phyloP scores from a whole-genome alignment of 192 early-diverging fungal species.

The Phlyctochytrium planicorne region DNA sequence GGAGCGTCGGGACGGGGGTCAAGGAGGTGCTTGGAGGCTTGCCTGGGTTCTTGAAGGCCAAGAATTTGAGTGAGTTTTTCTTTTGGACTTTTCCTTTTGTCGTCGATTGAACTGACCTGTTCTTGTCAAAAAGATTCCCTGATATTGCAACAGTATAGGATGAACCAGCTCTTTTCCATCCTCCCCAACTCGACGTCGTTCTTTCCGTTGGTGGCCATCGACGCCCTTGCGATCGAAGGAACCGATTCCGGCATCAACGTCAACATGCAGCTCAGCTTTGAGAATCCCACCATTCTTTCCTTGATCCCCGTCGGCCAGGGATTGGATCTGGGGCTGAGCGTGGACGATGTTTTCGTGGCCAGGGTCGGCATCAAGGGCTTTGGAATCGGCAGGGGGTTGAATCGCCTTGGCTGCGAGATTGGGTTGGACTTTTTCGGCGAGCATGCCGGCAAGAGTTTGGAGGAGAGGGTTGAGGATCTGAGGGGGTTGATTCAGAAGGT shows the following conservation, averaged over 20 bases:
- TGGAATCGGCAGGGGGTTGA: neutral
- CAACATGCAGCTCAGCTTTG: neutral
- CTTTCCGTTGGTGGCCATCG: slow-evolving; percentile 1
- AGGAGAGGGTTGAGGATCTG: too few species aligned
- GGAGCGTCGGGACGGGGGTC: neutral
- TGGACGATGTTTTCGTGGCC: neutral
- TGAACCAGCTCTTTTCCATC: neutral
- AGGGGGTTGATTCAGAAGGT: too few species aligned
- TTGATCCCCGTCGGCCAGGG: neutral
- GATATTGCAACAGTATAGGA: neutral
- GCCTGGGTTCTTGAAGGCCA: neutral
- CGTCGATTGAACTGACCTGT: neutral
- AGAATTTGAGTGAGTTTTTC: neutral
- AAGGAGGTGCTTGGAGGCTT: neutral
- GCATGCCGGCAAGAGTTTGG: neutral
- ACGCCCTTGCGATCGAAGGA: neutral
- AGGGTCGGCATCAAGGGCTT: slow-evolving; percentile 1
- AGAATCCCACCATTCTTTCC: neutral
- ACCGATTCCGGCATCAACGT: neutral
- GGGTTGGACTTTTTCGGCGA: neutral
- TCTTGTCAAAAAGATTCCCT: slow-evolving; percentile 1
- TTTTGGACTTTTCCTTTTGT: neutral
- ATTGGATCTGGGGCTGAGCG: neutral
- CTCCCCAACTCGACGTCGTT: neutral
- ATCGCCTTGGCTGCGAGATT: neutral